Evolutionary conservation across 306 rosid genomes (phyloP), one percentile per base, ranked within the genome.

Genomic region (Quercus engelmannii): DNA sequence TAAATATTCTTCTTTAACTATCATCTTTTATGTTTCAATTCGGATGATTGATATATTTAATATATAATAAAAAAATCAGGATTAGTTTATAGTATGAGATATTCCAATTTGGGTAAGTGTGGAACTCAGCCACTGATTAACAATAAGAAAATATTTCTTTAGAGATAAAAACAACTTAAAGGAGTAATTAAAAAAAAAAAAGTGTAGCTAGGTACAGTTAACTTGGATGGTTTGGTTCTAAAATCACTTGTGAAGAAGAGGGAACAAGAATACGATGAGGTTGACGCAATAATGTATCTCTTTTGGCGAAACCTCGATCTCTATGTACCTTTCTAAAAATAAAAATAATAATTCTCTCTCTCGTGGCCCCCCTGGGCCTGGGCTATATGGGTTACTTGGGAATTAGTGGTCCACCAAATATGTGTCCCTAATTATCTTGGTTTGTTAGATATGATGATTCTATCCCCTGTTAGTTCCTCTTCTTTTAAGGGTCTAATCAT

Each of bases 221-320:
- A 65, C 21, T 46, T 43, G 28, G 31, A 10, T n/a, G 1, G n/a
- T 46, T 25, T 56, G 73, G 52, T 55, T 31, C 69, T 55, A 12
- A 78, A 71, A 59, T 77, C 70, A 15, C 23, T 20, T 5, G 0
- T 26, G 83, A 6, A 26, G 64, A 28, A 21, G 52, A 59, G 71
- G 78, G 74, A 31, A 73, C 77, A 54, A 31, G 82, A 59, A 82
- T 86, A 74, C 62, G 38, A 78, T 69, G 84, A 74, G 76, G 69
- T 55, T 55, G 61, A 85, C 86, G 67, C 20, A 67, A 77, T 55
- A 33, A 76, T 56, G 31, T 17, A 8, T 51, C 72, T 81, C 76
- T 71, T 64, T 76, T 30, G 74, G 46, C 46, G 46, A 41, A 41
- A 41, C 46, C 46, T 41, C n/a, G n/a, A n/a, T n/a, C 46, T 41